Evolutionary conservation across 2,329 filamentous ascomycete species (phyloP).

Genomic region (Cytospora mali): DNA sequence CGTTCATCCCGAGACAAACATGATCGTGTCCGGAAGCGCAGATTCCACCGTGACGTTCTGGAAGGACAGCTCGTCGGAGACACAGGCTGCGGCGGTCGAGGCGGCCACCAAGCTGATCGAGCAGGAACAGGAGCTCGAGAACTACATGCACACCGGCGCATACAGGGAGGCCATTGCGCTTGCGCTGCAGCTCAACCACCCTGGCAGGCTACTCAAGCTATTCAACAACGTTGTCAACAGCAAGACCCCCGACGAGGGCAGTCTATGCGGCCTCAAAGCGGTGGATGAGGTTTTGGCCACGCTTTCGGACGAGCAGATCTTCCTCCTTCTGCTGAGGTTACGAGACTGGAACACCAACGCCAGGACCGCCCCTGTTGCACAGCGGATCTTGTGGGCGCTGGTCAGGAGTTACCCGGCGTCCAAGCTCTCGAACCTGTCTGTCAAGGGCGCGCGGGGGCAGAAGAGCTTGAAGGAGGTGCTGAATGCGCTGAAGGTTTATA

Average conservation of each 20-base stretch:
- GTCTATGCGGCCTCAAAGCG: conserved; percentile 64
- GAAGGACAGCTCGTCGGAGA: conserved; percentile 85
- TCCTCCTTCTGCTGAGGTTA: conserved; percentile 75
- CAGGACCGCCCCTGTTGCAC: conserved; percentile 79
- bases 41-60: conserved; percentile 95
- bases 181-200: conserved; percentile 91
- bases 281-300: conserved; percentile 84
- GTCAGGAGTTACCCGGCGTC: conserved; percentile 80
- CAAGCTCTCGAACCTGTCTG: conserved; percentile 71
- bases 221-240: conserved; percentile 79
- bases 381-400: conserved; percentile 79
- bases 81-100: conserved; percentile 71
- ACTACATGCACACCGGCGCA: conserved; percentile 84
- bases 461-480: conserved; percentile 80
- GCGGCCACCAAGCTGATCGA: conserved; percentile 78
- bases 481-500: conserved; percentile 86
- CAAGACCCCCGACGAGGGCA: conserved; percentile 60
- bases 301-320: conserved; percentile 84
- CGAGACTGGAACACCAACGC: conserved; percentile 99
- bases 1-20: conserved; percentile 68
- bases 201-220: conserved; percentile 78
- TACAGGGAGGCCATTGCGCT: conserved; percentile 93
- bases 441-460: conserved; percentile 58
- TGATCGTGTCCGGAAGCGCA: conserved; percentile 85
- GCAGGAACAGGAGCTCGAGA: conserved; percentile 91